Percentiles rank a stretch among this genome's conserved stretches.
These are phyloP conservation scores for Brassica napus DNA, from an alignment of 345 rosid species.

Conservation along the genomic window DNA sequence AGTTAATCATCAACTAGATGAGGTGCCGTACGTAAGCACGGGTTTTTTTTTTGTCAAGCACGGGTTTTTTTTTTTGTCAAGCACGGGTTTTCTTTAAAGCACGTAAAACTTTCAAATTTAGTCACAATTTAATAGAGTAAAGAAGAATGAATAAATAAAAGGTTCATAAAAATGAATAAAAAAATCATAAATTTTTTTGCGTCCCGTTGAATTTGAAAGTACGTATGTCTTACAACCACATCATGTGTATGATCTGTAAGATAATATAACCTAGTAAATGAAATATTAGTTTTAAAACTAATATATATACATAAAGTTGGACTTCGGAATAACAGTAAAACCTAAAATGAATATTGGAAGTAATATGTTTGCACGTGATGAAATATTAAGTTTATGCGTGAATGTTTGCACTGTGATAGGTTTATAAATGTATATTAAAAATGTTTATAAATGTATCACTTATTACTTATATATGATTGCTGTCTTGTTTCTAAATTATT, in stretches of 20 bases:
- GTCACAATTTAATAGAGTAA: not conserved
- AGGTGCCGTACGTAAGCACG: conserved; percentile 22
- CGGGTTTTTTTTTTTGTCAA: not conserved
- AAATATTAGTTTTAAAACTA: not conserved
- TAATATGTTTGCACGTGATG: not conserved
- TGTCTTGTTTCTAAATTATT: not conserved
- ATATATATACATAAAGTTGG: not conserved
- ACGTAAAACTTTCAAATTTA: not conserved
- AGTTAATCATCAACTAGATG: conserved; percentile 10
- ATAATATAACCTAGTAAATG: not conserved
- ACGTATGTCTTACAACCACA: not conserved
- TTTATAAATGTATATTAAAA: too few species aligned
- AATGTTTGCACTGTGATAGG: not conserved
- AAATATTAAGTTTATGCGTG: not conserved
- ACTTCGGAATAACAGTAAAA: not conserved
- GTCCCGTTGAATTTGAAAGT: not conserved
- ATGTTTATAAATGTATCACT: not conserved
- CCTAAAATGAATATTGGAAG: not conserved
- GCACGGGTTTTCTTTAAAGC: not conserved
- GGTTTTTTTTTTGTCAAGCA: not conserved
- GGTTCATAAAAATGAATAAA: not conserved
- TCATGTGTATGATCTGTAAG: not conserved
- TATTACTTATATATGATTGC: not conserved
- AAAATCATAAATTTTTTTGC: not conserved
- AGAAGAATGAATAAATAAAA: not conserved